Conservation (phyloP, 345 rosid species). For the Moricandia arvensis region DNA sequence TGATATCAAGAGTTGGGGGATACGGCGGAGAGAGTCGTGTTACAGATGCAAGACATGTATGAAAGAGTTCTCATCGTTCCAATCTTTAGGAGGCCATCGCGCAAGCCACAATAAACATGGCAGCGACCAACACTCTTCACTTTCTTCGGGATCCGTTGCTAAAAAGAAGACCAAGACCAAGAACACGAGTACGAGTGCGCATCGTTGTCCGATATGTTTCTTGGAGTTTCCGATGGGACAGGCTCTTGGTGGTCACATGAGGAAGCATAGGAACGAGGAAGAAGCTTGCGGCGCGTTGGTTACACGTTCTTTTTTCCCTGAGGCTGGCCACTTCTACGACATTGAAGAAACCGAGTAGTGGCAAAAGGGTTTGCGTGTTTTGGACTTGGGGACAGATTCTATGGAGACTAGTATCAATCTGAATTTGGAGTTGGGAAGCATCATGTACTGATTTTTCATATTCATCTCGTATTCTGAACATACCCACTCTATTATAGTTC, state of each 20-base stretch:
- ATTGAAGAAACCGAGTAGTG: slow-evolving; percentile 47
- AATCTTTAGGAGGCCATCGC: slow-evolving; percentile 89
- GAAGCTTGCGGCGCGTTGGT: slow-evolving; percentile 7
- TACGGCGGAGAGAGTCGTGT: slow-evolving; percentile 25
- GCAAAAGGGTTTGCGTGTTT: slow-evolving; percentile 31
- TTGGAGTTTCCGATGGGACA: slow-evolving; percentile 72
- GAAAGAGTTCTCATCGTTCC: slow-evolving; percentile 66
- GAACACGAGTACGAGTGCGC: slow-evolving; percentile 43
- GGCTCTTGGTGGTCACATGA: slow-evolving; percentile 86
- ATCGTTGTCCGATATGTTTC: slow-evolving; percentile 64
- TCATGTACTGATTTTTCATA: neutral
- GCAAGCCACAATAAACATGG: slow-evolving; percentile 62
- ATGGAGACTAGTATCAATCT: neutral
- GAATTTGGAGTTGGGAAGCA: slow-evolving; percentile 35
- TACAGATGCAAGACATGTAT: slow-evolving; percentile 62
- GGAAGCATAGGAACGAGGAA: slow-evolving; percentile 52
- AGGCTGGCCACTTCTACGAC: slow-evolving; percentile 32
- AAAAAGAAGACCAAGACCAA: slow-evolving; percentile 26
- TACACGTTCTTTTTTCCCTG: slow-evolving; percentile 37
- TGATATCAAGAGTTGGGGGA: slow-evolving; percentile 55
- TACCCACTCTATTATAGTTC: neutral
- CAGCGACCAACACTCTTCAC: slow-evolving; percentile 25
- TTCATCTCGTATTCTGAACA: neutral
- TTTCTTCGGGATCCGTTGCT: neutral
- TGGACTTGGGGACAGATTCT: slow-evolving; percentile 5